Conservation (phyloP, 306 rosid species). For the Quercus gilva region DNA sequence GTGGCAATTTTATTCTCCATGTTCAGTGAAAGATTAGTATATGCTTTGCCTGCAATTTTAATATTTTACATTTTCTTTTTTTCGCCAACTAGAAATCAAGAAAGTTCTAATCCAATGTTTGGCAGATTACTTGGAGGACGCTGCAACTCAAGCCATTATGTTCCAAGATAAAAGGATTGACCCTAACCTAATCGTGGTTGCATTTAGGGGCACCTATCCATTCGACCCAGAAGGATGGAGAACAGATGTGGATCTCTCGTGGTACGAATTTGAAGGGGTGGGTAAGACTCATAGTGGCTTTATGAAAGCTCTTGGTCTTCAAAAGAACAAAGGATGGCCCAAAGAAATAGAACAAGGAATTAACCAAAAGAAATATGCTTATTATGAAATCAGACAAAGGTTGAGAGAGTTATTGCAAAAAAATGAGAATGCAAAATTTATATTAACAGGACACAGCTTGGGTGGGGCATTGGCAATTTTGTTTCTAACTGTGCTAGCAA, state of each 20-base stretch:
- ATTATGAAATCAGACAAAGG: constrained; percentile 49
- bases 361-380: constrained; percentile 34
- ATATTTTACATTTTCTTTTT: not conserved
- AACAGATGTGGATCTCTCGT: constrained; percentile 68
- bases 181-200: constrained; percentile 56
- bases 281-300: constrained; percentile 71
- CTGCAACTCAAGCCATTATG: constrained; percentile 57
- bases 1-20: too few species aligned
- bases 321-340: constrained; percentile 57
- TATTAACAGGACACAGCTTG: constrained; percentile 79
- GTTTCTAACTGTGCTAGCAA: constrained; percentile 49
- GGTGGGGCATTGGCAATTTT: constrained; percentile 78
- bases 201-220: constrained; percentile 73
- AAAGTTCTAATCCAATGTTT: not conserved
- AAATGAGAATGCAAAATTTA: constrained; percentile 53
- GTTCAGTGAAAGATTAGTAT: too few species aligned
- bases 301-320: constrained; percentile 63
- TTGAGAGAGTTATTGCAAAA: constrained; percentile 33
- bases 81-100: not conserved
- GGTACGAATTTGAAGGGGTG: constrained; percentile 53
- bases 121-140: constrained; percentile 45
- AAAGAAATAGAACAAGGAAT: constrained; percentile 27
- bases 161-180: constrained; percentile 38
- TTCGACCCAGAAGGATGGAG: constrained; percentile 56
- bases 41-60: too few species aligned